These are phyloP conservation scores for Kodamaea laetipori DNA, from an alignment of 805 yeast genomes.

Conservation along the genomic window DNA sequence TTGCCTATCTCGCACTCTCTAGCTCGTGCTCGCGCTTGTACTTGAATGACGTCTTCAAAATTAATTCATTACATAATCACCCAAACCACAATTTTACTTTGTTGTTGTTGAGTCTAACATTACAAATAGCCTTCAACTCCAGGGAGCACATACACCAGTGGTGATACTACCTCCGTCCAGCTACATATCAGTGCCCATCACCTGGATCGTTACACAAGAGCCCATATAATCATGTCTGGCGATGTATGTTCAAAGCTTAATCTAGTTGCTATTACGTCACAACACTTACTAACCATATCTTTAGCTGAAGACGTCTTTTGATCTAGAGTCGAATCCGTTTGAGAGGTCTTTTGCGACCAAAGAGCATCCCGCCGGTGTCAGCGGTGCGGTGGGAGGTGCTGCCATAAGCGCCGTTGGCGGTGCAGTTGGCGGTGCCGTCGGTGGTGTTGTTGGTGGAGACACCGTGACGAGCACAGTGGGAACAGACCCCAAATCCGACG, in stretches of 20 bases:
- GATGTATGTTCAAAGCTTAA: slow-evolving; percentile 13
- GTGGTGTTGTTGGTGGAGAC: no score
- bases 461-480: no score
- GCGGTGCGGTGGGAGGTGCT: not conserved
- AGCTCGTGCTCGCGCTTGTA: no score
- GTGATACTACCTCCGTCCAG: no score
- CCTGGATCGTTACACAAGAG: not conserved
- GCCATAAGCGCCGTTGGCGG: not conserved
- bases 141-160: no score
- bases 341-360: slow-evolving; percentile 90
- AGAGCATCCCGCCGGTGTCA: slow-evolving; percentile 22
- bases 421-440: not conserved
- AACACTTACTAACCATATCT: slow-evolving; percentile 23
- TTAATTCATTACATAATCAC: no score
- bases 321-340: slow-evolving; percentile 91
- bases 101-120: no score
- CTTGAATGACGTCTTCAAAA: no score
- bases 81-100: no score
- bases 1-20: no score
- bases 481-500: slow-evolving; percentile 1
- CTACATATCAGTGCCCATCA: not conserved
- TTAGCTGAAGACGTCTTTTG: slow-evolving; percentile 53
- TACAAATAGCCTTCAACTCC: no score
- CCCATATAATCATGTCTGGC: slow-evolving; percentile 13
- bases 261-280: slow-evolving; percentile 19